Conservation (phyloP, 345 rosid genomes). For the Passiflora organensis region DNA sequence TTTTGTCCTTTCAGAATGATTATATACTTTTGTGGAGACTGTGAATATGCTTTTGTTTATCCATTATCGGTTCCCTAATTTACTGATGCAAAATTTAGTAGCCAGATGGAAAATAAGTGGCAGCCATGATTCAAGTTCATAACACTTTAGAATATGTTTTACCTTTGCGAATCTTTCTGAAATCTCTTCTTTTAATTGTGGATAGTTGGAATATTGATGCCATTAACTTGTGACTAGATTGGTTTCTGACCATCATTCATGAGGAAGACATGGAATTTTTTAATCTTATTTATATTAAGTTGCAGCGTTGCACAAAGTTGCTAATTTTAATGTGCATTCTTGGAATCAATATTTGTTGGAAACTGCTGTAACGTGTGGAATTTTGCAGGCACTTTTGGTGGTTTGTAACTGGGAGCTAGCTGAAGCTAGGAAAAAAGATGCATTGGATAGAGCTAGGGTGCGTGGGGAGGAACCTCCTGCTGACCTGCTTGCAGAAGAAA, state of each 20-base stretch:
- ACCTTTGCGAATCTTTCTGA: no score
- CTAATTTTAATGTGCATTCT: not conserved
- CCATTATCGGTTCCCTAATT: no score
- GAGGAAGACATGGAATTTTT: not conserved
- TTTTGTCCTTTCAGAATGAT: not conserved
- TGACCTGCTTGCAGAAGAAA: constrained; percentile 83
- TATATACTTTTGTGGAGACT: not conserved
- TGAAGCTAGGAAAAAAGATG: constrained; percentile 86
- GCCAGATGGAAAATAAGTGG: no score
- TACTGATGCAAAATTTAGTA: no score
- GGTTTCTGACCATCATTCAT: not conserved
- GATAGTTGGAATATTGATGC: no score
- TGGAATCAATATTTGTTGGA: no score
- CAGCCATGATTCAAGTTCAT: no score
- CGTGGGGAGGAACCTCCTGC: constrained; percentile 96
- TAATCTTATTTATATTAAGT: not conserved
- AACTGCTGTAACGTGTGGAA: constrained; percentile 16
- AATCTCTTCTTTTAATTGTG: no score
- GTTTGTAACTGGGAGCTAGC: constrained; percentile 94
- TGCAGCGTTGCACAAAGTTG: not conserved
- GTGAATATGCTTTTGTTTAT: no score
- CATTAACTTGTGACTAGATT: no score
- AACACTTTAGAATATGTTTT: no score
- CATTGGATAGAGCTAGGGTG: constrained; percentile 79
- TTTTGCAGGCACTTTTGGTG: constrained; percentile 72